phyloP scores from a whole-genome alignment of 352 stramenopile species.

The Blastocystis sp. region DNA sequence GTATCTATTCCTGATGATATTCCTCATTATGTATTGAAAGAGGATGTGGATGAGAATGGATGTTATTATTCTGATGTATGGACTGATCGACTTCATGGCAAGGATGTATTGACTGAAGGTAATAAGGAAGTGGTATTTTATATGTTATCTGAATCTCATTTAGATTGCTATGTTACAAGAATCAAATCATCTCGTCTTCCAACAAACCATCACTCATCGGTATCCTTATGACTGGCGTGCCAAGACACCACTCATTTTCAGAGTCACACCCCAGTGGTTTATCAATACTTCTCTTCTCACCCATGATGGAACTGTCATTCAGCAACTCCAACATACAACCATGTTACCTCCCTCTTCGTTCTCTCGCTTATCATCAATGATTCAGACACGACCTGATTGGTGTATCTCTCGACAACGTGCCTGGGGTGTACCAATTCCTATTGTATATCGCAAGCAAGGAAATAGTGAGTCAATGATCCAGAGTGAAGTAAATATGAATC shows the following conservation, averaged over 20 bases:
- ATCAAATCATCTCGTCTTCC: not conserved
- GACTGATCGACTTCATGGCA: slow-evolving; percentile 74
- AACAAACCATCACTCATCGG: slow-evolving; percentile 27
- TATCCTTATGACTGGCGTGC: slow-evolving; percentile 91
- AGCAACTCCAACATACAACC: slow-evolving; percentile 70
- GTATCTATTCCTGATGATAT: not conserved
- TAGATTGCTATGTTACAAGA: slow-evolving; percentile 1
- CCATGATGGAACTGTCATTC: slow-evolving; percentile 22
- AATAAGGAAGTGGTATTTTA: slow-evolving; percentile 82
- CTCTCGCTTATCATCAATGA: slow-evolving; percentile 76
- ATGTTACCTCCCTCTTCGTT: slow-evolving; percentile 81
- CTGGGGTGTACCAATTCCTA: slow-evolving; percentile 94
- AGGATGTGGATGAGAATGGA: slow-evolving; percentile 15
- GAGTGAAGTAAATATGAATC: not conserved
- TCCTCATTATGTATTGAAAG: not conserved
- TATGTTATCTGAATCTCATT: slow-evolving; percentile 66
- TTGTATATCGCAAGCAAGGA: slow-evolving; percentile 86
- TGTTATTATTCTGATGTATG: not conserved
- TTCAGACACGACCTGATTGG: slow-evolving; percentile 85
- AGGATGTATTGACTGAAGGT: slow-evolving; percentile 81
- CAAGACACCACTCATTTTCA: slow-evolving; percentile 94
- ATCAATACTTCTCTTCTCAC: slow-evolving; percentile 69
- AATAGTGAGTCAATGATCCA: slow-evolving; percentile 49
- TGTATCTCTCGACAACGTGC: slow-evolving; percentile 93
- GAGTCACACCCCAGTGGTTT: slow-evolving; percentile 96